A percentile compares a stretch with the other conserved stretches of the same genome.
phyloP scores from a whole-genome alignment of 495 filamentous ascomycete species.

The Entonaema liquescens region DNA sequence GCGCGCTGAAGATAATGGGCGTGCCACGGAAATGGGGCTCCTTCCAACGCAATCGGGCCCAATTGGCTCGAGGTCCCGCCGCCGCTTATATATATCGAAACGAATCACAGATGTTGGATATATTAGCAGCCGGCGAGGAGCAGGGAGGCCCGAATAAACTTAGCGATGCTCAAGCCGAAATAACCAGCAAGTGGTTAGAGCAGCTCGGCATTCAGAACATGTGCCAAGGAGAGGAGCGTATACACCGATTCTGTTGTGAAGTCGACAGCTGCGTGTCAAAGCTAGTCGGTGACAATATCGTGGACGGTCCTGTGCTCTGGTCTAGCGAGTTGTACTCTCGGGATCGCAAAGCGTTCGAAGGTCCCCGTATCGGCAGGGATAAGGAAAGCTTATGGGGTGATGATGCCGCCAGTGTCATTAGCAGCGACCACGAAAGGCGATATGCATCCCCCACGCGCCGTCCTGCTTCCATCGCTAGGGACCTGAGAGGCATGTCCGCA shows the following conservation, averaged over 20 bases:
- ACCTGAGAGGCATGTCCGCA: constrained; percentile 61
- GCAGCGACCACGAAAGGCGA: constrained; percentile 59
- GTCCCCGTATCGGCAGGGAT: constrained; percentile 55
- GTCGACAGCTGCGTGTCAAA: constrained; percentile 87
- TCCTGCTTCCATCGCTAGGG: constrained; percentile 51
- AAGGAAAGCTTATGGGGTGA: constrained; percentile 59
- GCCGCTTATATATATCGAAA: constrained; percentile 80
- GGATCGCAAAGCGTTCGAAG: constrained; percentile 80
- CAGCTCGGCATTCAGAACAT: constrained; percentile 89
- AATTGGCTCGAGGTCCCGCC: constrained; percentile 64
- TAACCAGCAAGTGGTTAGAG: constrained; percentile 84
- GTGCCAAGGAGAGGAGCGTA: constrained; percentile 93
- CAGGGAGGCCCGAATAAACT: constrained; percentile 94
- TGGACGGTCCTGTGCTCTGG: constrained; percentile 90
- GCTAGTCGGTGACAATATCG: constrained; percentile 83
- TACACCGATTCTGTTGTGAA: constrained; percentile 93
- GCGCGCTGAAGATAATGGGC: constrained; percentile 94
- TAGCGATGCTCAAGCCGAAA: constrained; percentile 92
- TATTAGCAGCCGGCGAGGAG: constrained; percentile 82
- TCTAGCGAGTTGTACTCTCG: constrained; percentile 87
- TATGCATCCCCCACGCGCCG: constrained; percentile 49
- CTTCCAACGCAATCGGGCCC: constrained; percentile 64
- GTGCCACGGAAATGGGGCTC: constrained; percentile 60
- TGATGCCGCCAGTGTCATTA: constrained; percentile 64
- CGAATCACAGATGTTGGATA: constrained; percentile 85